A percentile compares a stretch with the other conserved stretches of the same genome.
phyloP scores from a whole-genome alignment of 768 basidiomycete genomes.

The Boletales sp. region DNA sequence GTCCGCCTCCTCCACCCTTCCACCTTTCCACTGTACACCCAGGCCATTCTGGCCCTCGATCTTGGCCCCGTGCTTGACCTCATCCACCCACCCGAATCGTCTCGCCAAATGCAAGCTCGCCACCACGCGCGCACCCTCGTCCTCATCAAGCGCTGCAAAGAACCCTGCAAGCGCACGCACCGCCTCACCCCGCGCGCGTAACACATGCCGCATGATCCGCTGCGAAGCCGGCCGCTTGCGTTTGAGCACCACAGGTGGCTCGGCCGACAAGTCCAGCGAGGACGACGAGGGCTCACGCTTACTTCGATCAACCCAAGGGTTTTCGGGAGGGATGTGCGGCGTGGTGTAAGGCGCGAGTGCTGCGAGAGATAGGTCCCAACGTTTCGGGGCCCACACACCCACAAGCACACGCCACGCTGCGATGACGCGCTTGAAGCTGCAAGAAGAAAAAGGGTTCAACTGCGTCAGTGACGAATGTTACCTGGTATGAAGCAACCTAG shows the following conservation, averaged over 20 bases:
- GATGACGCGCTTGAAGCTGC: slow-evolving; percentile 80
- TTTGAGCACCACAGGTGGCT: slow-evolving; percentile 32
- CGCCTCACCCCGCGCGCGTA: slow-evolving; percentile 83
- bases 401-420: slow-evolving; percentile 97
- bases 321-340: slow-evolving; percentile 62
- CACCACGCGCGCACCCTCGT: slow-evolving; percentile 45
- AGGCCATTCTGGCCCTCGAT: background rate
- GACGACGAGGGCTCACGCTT: slow-evolving; percentile 27
- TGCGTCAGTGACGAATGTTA: slow-evolving; percentile 18
- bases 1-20: slow-evolving; percentile 7
- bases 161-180: slow-evolving; percentile 70
- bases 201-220: slow-evolving; percentile 83
- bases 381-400: slow-evolving; percentile 87
- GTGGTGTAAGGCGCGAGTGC: slow-evolving; percentile 72
- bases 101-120: slow-evolving; percentile 47
- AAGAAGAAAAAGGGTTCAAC: slow-evolving; percentile 3
- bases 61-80: slow-evolving; percentile 13
- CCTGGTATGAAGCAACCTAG: slow-evolving; percentile 8
- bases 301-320: slow-evolving; percentile 63
- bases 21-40: background rate
- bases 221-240: slow-evolving; percentile 64
- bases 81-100: slow-evolving; percentile 39
- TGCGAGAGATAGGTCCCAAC: slow-evolving; percentile 75
- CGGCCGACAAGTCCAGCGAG: slow-evolving; percentile 1
- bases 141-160: slow-evolving; percentile 59